Evolutionary conservation across 306 rosid species (phyloP).

Genomic region (Alnus glutinosa): DNA sequence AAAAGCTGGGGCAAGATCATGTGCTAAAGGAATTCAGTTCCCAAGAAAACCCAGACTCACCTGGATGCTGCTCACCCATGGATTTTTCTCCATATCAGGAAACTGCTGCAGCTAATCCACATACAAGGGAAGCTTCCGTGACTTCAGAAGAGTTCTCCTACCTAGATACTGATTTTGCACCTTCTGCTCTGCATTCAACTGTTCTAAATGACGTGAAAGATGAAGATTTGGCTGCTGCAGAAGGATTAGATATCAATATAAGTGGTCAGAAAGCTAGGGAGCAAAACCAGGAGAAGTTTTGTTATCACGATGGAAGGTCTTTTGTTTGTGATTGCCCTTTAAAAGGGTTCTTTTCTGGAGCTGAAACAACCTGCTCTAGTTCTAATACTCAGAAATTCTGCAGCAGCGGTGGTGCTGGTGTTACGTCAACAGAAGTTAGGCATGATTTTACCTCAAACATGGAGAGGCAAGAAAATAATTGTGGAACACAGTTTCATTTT

Average conservation of each 20-base stretch:
- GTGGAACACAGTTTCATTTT: constrained; percentile 22
- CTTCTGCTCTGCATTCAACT: constrained; percentile 30
- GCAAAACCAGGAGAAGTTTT: constrained; percentile 19
- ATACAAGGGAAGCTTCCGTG: constrained; percentile 36
- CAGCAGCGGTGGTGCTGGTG: constrained; percentile 26
- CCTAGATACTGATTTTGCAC: constrained; percentile 14
- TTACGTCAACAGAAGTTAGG: constrained; percentile 37
- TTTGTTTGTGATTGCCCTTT: constrained; percentile 21
- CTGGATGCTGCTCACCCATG: constrained; percentile 75
- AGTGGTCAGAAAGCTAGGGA: constrained; percentile 32
- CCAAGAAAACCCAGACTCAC: constrained; percentile 48
- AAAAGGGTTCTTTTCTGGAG: constrained; percentile 36
- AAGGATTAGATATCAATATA: constrained; percentile 19
- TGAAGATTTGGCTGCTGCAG: constrained; percentile 37
- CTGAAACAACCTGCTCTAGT: constrained; percentile 38
- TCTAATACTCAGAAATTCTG: constrained; percentile 39
- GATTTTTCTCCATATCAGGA: constrained; percentile 88
- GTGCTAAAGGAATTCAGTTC: constrained; percentile 45
- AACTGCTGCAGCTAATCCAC: constrained; percentile 41
- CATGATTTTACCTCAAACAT: constrained; percentile 35
- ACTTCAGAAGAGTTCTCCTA: constrained; percentile 33
- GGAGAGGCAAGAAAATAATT: constrained; percentile 38
- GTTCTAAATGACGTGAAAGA: constrained; percentile 35
- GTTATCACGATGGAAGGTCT: constrained; percentile 22
- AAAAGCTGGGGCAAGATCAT: constrained; percentile 36